phyloP scores from a whole-genome alignment of 2,329 filamentous ascomycete genomes.

The Aspergillus sergii region DNA sequence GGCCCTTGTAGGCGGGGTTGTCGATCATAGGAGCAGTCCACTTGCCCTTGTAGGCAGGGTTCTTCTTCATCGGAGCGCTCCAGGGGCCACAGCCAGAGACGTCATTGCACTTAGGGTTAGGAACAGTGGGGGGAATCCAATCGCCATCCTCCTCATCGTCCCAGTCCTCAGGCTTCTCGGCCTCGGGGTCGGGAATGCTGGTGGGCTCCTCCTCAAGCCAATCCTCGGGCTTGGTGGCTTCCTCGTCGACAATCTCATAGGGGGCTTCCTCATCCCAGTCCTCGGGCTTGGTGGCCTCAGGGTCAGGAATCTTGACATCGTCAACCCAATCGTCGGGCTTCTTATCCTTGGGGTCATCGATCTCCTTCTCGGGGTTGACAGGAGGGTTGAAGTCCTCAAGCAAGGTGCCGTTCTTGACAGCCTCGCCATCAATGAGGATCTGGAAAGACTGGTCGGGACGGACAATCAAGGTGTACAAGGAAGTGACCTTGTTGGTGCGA shows the following conservation, averaged over 20 bases:
- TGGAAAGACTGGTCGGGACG: conserved; percentile 94
- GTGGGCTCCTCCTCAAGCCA: conserved; percentile 91
- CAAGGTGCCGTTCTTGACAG: conserved; percentile 84
- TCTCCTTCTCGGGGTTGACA: conserved; percentile 94
- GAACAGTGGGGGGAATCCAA: conserved; percentile 85
- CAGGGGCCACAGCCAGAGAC: conserved; percentile 92
- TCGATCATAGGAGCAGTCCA: conserved; percentile 92
- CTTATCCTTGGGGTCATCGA: conserved; percentile 88
- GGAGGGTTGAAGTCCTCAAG: conserved; percentile 89
- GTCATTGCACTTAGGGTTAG: conserved; percentile 95
- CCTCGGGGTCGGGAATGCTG: conserved; percentile 86
- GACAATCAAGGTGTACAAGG: conserved; percentile 95
- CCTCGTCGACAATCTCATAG: conserved; percentile 92
- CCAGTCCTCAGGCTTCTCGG: conserved; percentile 98
- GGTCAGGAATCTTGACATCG: conserved; percentile 85
- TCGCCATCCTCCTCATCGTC: conserved; percentile 99
- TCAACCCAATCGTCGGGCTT: conserved; percentile 98
- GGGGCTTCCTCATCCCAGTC: conserved; percentile 99
- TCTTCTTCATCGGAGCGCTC: conserved; percentile 88
- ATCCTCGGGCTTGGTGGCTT: conserved; percentile 87
- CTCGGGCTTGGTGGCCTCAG: conserved; percentile 91
- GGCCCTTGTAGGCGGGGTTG: conserved; percentile 97
- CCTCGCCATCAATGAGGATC: conserved; percentile 88
- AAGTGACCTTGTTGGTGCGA: conserved; percentile 85
- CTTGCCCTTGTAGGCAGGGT: conserved; percentile 98